Evolutionary conservation across 2,329 filamentous ascomycete species (phyloP).

Genomic region (Hymenoscyphus fraxineus): DNA sequence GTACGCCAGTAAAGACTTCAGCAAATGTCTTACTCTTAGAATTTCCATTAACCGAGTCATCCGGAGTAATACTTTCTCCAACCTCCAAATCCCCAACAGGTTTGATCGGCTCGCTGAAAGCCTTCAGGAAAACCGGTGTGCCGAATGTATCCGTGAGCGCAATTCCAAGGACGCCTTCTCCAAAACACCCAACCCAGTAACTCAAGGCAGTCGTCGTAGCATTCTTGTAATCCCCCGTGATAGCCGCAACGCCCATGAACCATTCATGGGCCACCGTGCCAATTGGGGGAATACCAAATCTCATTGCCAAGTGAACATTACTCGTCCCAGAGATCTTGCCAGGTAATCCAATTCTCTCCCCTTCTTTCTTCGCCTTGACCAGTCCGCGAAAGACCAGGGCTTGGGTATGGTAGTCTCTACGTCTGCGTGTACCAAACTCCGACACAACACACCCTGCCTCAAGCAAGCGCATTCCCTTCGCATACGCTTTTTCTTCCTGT

Average conservation of each 20-base stretch:
- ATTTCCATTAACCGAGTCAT: neutral
- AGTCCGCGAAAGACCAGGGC: conserved; percentile 86
- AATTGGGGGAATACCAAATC: conserved; percentile 77
- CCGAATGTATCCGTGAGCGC: conserved; percentile 96
- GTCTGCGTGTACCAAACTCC: conserved; percentile 86
- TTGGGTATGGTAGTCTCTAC: conserved; percentile 92
- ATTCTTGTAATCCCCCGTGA: conserved; percentile 76
- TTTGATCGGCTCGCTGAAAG: conserved; percentile 69
- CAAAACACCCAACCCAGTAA: conserved; percentile 91
- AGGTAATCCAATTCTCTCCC: conserved; percentile 56
- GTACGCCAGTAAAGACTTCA: conserved; percentile 62
- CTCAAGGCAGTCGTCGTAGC: conserved; percentile 81
- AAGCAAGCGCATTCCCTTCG: conserved; percentile 74
- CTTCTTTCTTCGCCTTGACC: conserved; percentile 72
- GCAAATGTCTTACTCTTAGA: conserved; percentile 52
- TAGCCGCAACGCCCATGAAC: conserved; percentile 98
- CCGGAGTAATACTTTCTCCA: conserved; percentile 6
- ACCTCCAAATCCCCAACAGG: conserved; percentile 34
- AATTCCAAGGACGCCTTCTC: conserved; percentile 76
- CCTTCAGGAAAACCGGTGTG: conserved; percentile 79
- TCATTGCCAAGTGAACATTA: conserved; percentile 96
- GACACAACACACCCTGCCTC: conserved; percentile 84
- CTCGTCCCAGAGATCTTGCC: conserved; percentile 85
- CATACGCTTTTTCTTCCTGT: conserved; percentile 79
- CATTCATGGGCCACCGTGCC: conserved; percentile 96